Conservation (phyloP, 306 rosid genomes). For the Rosa lucieae region DNA sequence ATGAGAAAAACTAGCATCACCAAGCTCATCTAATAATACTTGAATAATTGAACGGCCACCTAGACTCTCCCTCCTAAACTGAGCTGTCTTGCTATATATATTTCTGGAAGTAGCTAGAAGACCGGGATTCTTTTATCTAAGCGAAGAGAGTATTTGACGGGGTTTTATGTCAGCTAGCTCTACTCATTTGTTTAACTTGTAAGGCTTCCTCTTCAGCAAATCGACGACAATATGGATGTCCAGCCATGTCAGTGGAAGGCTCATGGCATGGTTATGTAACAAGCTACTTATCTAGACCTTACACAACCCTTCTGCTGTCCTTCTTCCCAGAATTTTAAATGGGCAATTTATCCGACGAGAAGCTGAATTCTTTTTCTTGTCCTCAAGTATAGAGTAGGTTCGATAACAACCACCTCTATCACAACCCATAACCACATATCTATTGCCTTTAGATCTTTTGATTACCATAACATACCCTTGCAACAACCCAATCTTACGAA, state of each 20-base stretch:
- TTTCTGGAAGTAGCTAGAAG: conserved; percentile 1
- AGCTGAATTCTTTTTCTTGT: not conserved
- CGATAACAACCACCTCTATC: not conserved
- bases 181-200: conserved; percentile 2
- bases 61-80: too few relatives aligned
- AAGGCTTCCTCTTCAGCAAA: conserved; percentile 1
- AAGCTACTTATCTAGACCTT: not conserved
- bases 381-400: rapidly evolving
- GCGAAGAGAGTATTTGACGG: conserved; percentile 9
- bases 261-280: conserved; percentile 5
- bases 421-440: not conserved
- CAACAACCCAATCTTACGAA: not conserved
- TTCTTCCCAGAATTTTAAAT: not conserved
- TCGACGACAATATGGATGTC: conserved; percentile 11
- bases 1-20: too few relatives aligned
- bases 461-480: not conserved
- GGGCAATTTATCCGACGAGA: not conserved
- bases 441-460: not conserved
- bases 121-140: not conserved
- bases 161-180: conserved; percentile 11
- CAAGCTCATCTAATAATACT: too few relatives aligned
- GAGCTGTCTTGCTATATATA: not conserved
- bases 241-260: not conserved
- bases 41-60: too few relatives aligned
- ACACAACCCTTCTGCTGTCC: not conserved